Conservation (phyloP, 257 asterid species). For the Parsonsia alboflavescens region DNA sequence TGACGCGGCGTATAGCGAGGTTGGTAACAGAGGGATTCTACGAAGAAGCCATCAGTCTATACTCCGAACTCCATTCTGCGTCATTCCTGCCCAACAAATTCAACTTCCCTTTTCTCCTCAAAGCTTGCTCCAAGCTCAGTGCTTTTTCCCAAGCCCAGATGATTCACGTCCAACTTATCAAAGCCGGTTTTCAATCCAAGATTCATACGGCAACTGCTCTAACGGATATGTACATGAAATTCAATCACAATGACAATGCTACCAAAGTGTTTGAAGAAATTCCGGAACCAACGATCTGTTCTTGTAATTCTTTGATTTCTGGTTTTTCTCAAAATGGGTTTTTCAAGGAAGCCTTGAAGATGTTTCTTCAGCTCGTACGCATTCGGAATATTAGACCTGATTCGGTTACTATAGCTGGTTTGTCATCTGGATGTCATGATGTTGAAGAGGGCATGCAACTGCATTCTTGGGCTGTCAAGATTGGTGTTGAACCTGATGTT, state of each 20-base stretch:
- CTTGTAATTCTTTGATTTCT: constrained; percentile 61
- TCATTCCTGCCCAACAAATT: constrained; percentile 41
- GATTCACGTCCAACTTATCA: constrained; percentile 67
- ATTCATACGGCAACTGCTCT: constrained; percentile 63
- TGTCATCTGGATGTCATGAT: constrained; percentile 43
- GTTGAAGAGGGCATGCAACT: constrained; percentile 44
- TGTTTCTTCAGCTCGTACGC: constrained; percentile 39
- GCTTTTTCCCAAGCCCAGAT: constrained; percentile 45
- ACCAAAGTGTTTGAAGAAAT: constrained; percentile 76
- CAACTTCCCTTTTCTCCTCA: constrained; percentile 79
- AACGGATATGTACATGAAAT: constrained; percentile 54
- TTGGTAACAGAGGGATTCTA: constrained; percentile 59
- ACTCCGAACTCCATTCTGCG: constrained; percentile 45
- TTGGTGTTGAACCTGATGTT: constrained; percentile 56
- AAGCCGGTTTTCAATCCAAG: constrained; percentile 36
- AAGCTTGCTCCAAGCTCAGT: constrained; percentile 65
- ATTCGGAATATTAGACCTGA: constrained; percentile 37
- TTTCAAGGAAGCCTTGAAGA: constrained; percentile 32
- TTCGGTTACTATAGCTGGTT: constrained; percentile 62
- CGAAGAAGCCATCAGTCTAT: constrained; percentile 58
- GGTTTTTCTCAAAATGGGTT: constrained; percentile 62
- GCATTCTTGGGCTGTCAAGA: constrained; percentile 73
- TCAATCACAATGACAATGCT: constrained; percentile 34
- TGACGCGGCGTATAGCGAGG: constrained; percentile 59
- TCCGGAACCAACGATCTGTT: constrained; percentile 42